Conservation (phyloP, 129 eudicot genomes). For the Cynara cardunculus region DNA sequence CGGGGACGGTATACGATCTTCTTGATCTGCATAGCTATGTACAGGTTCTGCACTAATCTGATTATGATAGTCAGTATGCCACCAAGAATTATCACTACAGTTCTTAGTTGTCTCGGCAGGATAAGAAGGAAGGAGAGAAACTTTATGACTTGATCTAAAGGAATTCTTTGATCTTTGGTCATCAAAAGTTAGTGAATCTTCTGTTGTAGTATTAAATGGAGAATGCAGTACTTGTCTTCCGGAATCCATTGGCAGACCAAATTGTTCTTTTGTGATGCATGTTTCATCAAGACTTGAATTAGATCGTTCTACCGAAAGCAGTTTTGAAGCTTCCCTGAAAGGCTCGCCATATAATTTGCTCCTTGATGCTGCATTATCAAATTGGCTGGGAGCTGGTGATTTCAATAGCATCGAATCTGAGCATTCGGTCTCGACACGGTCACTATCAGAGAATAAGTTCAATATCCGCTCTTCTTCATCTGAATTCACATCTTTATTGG, state of each 20-base stretch:
- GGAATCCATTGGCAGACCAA: background rate
- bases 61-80: conserved; percentile 32
- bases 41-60: conserved; percentile 24
- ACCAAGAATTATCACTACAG: conserved; percentile 24
- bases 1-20: conserved; percentile 34
- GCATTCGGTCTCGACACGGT: conserved; percentile 26
- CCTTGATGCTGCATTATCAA: conserved; percentile 25
- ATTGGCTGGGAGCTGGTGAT: conserved; percentile 33
- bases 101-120: conserved; percentile 28
- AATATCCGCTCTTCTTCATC: conserved; percentile 37
- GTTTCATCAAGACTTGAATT: background rate
- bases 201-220: background rate
- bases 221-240: conserved; percentile 9
- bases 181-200: conserved; percentile 32
- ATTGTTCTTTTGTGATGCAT: conserved; percentile 11
- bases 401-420: conserved; percentile 28
- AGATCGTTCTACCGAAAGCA: conserved; percentile 5
- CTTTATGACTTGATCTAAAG: conserved; percentile 18
- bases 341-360: conserved; percentile 21
- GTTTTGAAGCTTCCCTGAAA: conserved; percentile 23
- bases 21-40: conserved; percentile 35
- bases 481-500: conserved; percentile 39
- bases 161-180: conserved; percentile 34
- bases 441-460: conserved; percentile 35
- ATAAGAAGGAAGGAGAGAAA: conserved; percentile 31